Conservation (phyloP, 2,329 filamentous ascomycete genomes). For the Cordyceps cicadae region DNA sequence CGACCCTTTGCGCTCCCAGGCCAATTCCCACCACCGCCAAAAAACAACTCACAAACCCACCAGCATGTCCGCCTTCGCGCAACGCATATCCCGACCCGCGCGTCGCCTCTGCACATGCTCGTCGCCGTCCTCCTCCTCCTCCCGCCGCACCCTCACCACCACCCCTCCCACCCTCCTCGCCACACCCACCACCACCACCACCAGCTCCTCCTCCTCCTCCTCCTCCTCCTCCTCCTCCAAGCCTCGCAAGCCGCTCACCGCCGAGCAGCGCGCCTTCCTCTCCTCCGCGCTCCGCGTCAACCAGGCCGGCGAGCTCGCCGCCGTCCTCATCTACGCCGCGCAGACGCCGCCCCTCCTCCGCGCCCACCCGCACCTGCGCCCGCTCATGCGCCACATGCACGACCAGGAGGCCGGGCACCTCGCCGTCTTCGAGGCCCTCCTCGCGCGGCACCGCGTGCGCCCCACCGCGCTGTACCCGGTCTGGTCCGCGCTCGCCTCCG, state of each 20-base stretch:
- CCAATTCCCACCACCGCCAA: background rate
- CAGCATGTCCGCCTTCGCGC: slow-evolving; percentile 16
- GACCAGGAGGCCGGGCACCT: slow-evolving; percentile 90
- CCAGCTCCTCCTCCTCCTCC: background rate
- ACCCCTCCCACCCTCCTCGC: background rate
- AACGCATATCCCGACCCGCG: slow-evolving; percentile 14
- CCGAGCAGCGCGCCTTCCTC: slow-evolving; percentile 65
- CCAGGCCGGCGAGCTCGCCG: slow-evolving; percentile 94
- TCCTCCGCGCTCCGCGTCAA: slow-evolving; percentile 87
- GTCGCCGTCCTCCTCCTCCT: background rate
- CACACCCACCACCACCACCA: background rate
- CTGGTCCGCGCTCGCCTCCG: slow-evolving; percentile 73
- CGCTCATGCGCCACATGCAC: slow-evolving; percentile 96
- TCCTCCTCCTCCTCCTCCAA: slow-evolving; percentile 13
- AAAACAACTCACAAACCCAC: background rate
- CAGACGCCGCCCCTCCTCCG: slow-evolving; percentile 76
- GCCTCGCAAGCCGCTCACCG: slow-evolving; percentile 53
- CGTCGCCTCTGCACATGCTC: slow-evolving; percentile 5
- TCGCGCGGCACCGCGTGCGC: slow-evolving; percentile 80
- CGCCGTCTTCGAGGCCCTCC: slow-evolving; percentile 70
- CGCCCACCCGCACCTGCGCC: slow-evolving; percentile 77
- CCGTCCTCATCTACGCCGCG: slow-evolving; percentile 84
- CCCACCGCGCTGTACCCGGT: slow-evolving; percentile 88
- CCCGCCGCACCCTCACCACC: background rate
- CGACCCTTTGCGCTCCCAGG: background rate